Base-by-base conservation (phyloP, 2,329 filamentous ascomycete genomes). In the Aureobasidium sp. region DNA sequence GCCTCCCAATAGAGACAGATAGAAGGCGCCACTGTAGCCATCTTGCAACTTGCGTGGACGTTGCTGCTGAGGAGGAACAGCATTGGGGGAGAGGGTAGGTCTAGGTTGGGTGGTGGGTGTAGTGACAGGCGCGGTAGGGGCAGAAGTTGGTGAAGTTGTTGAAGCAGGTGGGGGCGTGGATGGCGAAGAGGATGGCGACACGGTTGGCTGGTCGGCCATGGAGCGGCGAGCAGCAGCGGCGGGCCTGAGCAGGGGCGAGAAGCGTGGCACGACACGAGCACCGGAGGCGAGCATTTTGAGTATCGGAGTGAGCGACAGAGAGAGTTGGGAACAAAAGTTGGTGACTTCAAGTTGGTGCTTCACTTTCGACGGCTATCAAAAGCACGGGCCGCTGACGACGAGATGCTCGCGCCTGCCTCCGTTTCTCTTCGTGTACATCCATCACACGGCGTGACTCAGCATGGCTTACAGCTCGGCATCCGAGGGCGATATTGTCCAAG, bases 401-500 rank as follows among this genome's bases (percentile, higher is more conserved):
- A 47, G 44, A 47, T 22, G 29, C 17, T 17, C 44, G 45, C 45
- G 45, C 45, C 45, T 48, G 45, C 45, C 45, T 14, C 15, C 22
- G 22, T 25, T 25, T 7, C 47, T 51, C 17, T 39, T 25, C 25
- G 7, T 36, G 8, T 12, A n/a, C 45, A 48, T 25, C 3, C 15
- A 48, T 11, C 11, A 15, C 52, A 20, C 37, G 25, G 34, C 29
- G 25, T 37, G 5, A n/a, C 34, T 51, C 62, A 37, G n/a, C 66
- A 76, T 76, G 77, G 76, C 77, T 69, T 80, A 79, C 68, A 75
- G 73, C 66, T 80, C 82, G 70, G 90, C 87, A 78, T 90, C 89
- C 77, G 90, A 95, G 78, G 90, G 91, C 78, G 91, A 95, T 81
- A 91, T 93, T 76, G 78, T 88, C 75, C 89, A 92, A 78, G 82